A percentile compares a stretch with the other conserved stretches of the same genome.
These are phyloP conservation scores for Fomitopsis palustris DNA, from an alignment of 1,284 basidiomycete genomes.

Conservation along the genomic window DNA sequence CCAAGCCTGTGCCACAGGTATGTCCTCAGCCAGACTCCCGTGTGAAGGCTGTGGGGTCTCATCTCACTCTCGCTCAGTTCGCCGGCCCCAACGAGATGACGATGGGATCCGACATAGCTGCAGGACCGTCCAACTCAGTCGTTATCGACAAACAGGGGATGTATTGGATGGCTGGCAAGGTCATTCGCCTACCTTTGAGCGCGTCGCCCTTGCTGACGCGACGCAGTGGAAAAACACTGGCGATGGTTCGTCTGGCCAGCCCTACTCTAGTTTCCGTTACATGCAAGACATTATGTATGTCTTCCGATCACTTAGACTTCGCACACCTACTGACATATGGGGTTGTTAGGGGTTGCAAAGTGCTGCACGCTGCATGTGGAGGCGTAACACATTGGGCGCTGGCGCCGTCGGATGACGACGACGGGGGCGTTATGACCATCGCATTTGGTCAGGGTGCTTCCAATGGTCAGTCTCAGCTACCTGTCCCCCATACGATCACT, in stretches of 20 bases:
- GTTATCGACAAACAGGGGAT: slow-evolving; percentile 82
- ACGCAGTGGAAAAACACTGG: slow-evolving; percentile 88
- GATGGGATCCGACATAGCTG: slow-evolving; percentile 66
- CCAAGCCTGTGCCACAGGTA: slow-evolving; percentile 76
- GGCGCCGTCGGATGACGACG: slow-evolving; percentile 63
- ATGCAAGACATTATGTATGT: slow-evolving; percentile 78
- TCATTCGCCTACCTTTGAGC: slow-evolving; percentile 25
- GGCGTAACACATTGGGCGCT: slow-evolving; percentile 90
- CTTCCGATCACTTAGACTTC: not conserved
- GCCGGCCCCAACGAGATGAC: slow-evolving; percentile 63
- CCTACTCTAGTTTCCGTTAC: slow-evolving; percentile 77
- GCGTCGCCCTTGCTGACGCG: slow-evolving; percentile 5
- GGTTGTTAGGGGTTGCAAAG: slow-evolving; percentile 63
- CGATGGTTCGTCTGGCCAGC: slow-evolving; percentile 82
- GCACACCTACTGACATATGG: slow-evolving; percentile 1
- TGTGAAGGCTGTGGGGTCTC: not conserved
- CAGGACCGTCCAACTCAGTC: slow-evolving; percentile 81
- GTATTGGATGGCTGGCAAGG: slow-evolving; percentile 85
- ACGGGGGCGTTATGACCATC: slow-evolving; percentile 74
- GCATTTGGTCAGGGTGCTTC: slow-evolving; percentile 83
- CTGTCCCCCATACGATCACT: not conserved
- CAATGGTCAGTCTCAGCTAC: slow-evolving; percentile 46
- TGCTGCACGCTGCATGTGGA: slow-evolving; percentile 66
- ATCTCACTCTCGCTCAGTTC: slow-evolving; percentile 43
- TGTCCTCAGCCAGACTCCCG: slow-evolving; percentile 3